A percentile compares a stretch with the other conserved stretches of the same genome.
phyloP scores from a whole-genome alignment of 1,284 basidiomycete species.

The Puccinia polysora region DNA sequence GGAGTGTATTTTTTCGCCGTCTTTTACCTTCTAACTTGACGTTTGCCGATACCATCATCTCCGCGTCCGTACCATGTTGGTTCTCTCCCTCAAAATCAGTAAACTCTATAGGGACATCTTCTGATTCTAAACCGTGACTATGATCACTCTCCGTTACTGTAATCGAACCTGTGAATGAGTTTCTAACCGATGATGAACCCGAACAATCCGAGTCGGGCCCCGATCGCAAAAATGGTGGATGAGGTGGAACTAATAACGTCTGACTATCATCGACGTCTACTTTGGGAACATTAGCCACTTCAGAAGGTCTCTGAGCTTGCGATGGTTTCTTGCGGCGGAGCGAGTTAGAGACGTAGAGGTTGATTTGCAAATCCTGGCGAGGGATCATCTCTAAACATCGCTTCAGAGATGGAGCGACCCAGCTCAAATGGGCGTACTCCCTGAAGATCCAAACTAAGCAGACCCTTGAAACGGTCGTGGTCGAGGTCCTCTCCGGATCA shows the following conservation, averaged over 20 bases:
- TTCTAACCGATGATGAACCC: neutral
- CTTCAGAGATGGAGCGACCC: constrained; percentile 69
- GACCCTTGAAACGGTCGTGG: constrained; percentile 60
- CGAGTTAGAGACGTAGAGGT: constrained; percentile 67
- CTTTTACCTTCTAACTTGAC: constrained; percentile 32
- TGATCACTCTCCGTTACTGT: constrained; percentile 5
- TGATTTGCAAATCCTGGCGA: constrained; percentile 63
- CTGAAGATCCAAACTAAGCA: constrained; percentile 78
- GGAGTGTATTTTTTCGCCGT: constrained; percentile 17
- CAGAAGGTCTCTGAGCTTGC: neutral
- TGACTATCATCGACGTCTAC: constrained; percentile 13
- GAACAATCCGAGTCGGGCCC: constrained; percentile 8
- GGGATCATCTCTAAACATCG: constrained; percentile 66
- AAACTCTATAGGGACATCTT: constrained; percentile 16
- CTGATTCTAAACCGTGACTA: neutral
- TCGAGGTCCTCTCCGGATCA: constrained; percentile 48
- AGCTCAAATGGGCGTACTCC: constrained; percentile 78
- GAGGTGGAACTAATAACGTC: constrained; percentile 22
- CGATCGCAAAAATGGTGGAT: constrained; percentile 8
- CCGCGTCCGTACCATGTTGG: constrained; percentile 13
- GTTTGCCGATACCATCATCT: constrained; percentile 35
- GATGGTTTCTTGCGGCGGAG: neutral
- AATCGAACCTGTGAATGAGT: constrained; percentile 24
- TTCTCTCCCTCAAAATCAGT: constrained; percentile 43
- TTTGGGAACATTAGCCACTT: neutral